Evolutionary conservation across 1,284 basidiomycete genomes (phyloP), one percentile per base, ranked within the genome.

Genomic region (Leucoagaricus sp.): DNA sequence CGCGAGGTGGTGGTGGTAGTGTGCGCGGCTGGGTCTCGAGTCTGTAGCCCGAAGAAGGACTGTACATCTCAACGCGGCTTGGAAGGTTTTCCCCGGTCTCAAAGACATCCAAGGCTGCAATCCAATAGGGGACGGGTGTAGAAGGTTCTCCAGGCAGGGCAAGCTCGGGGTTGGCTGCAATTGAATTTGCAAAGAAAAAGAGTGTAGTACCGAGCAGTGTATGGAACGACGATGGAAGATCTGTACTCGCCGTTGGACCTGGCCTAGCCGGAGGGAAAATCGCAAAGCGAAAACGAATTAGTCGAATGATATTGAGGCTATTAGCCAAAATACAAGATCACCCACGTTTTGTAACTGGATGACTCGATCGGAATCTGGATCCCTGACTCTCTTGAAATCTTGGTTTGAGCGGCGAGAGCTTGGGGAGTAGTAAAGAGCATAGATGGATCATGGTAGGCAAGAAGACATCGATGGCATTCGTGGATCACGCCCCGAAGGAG

Each of bases 91-190:
- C 84, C 29, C 84, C 84, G 2, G 79, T 82, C 68, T 86, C 83
- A 61, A 88, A 86, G 4, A 85, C 82, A 63, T 87, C 85, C 47
- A 87, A 71, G 0, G 85, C 84, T 13, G 80, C 77, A 28, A 85
- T 75, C 81, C 84, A 87, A 65, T 86, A 88, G 1, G 78, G 75
- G 2, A 74, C 71, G 5, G 83, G 75, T 1, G 65, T 70, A 8
- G 66, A 65, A 4, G 85, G 84, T 61, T 88, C 86, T 44, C 79
- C 84, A 3, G 75, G 68, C 9, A 83, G 69, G 1, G 77, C 78
- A 21, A 83, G 68, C 2, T 74, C 66, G 0, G 82, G 67, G 45
- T 83, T 76, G 58, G 78, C 76, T 2, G 77, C 76, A 52, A 87
- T 76, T 51, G 85, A 68, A 61, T 79, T 83, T 49, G 83, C 85